phyloP scores from a whole-genome alignment of 768 basidiomycete species.

The Suillus cothurnatus region DNA sequence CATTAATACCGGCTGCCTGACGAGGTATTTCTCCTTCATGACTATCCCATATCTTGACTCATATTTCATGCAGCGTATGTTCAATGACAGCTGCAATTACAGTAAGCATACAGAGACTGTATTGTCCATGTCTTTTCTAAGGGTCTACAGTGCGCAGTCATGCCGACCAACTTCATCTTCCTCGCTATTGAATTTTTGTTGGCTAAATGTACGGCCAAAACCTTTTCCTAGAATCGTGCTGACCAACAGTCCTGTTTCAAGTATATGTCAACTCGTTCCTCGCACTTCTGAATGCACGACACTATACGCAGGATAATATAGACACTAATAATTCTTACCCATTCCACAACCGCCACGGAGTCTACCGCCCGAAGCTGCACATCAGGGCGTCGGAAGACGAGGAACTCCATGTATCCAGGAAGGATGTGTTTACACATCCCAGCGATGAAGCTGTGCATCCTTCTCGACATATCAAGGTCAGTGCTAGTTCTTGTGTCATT shows the following conservation, averaged over 20 bases:
- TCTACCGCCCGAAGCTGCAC: neutral
- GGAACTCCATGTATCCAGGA: neutral
- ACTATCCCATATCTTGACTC: neutral
- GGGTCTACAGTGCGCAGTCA: constrained; percentile 4
- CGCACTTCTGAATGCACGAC: constrained; percentile 3
- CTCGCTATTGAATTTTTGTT: constrained; percentile 3
- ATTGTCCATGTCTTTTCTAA: neutral
- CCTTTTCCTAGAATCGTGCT: neutral
- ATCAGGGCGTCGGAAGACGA: neutral
- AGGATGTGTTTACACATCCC: neutral
- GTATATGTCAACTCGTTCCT: constrained; percentile 2
- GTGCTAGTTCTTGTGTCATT: neutral
- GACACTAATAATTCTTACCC: neutral
- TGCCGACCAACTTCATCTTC: constrained; percentile 9
- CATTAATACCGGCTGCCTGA: constrained; percentile 5
- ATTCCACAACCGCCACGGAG: neutral
- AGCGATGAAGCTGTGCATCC: neutral
- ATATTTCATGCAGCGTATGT: constrained; percentile 1
- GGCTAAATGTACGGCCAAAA: neutral
- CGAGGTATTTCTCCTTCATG: constrained; percentile 1
- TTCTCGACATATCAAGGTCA: neutral
- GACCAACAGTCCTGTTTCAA: neutral
- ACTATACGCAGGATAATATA: neutral
- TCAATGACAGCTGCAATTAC: neutral
- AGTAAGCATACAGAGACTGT: neutral